Evolutionary conservation across 148 eudicot species (phyloP), one percentile per base, ranked within the genome.

Genomic region (Vaccinium vitisidaea): DNA sequence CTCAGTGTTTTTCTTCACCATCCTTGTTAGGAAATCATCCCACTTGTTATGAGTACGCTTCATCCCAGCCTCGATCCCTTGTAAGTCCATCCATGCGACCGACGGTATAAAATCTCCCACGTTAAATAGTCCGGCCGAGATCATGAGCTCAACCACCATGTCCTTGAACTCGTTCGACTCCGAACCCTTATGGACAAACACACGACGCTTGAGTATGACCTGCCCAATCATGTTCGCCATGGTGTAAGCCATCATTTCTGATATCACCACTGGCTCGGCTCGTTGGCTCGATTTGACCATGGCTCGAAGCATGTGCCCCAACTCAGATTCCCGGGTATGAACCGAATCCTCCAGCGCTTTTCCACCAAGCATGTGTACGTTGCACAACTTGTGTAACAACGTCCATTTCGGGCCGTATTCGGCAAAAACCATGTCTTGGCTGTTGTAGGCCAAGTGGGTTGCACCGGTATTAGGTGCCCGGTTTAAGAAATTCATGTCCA

Each of bases 51-150:
- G 89, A 36, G 77, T 80, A 18, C 30, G 27, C 58, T 87, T 86
- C 90, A 88, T 88, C 46, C 85, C 85, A 5, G 46, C 59, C 80
- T 84, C 85, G 5, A 87, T 82, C 23, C 88, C 88, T 50, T 86
- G 83, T 80, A 86, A 59, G 80, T 86, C 88, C 73, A 87, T 84
- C 88, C 88, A 87, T 2, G 84, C 69, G 13, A 87, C 75, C 7
- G 83, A 80, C 0, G 88, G 88, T 53, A 86, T 86, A 53, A 83
- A 86, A 39, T 87, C 86, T 0, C 88, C 88, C 30, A 87, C 63
- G 30, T 87, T 84, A 53, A 84, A 87, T 30, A 49, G 80, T 25
- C 86, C 88, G 0, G 86, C 88, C 7, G 80, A 43, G 4, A 78
- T 87, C 82, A 82, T 87, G 46, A 84, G 84, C 76, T 84, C 87